These are phyloP conservation scores for Claviceps sp. DNA, from an alignment of 2,329 filamentous ascomycete species.

Conservation along the genomic window DNA sequence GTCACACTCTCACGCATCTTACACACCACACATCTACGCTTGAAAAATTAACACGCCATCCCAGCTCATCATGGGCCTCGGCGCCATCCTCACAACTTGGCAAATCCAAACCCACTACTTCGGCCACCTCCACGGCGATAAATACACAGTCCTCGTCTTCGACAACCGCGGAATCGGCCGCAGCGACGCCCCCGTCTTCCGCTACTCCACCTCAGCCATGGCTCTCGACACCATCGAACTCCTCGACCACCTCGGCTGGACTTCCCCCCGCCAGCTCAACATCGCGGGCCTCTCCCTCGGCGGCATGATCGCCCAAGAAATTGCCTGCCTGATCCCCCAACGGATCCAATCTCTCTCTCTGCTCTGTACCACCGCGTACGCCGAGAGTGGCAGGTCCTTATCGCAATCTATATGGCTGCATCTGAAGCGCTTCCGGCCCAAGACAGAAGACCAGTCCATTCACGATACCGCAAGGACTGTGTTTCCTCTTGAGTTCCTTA, in stretches of 20 bases:
- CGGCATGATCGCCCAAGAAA: constrained; percentile 84
- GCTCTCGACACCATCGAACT: constrained; percentile 64
- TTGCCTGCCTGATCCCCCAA: constrained; percentile 41
- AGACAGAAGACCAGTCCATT: constrained; percentile 53
- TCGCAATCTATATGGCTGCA: constrained; percentile 49
- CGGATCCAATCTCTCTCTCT: constrained; percentile 44
- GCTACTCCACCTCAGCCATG: constrained; percentile 79
- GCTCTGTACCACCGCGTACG: constrained; percentile 45
- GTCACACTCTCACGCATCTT: too few relatives aligned
- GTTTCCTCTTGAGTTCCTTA: constrained; percentile 53
- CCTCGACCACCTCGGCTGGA: constrained; percentile 57
- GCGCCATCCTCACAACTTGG: constrained; percentile 54
- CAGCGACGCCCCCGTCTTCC: constrained; percentile 61
- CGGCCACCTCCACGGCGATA: constrained; percentile 52
- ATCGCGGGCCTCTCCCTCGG: constrained; percentile 72
- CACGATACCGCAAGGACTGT: constrained; percentile 49
- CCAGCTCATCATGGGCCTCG: constrained; percentile 72
- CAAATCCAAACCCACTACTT: constrained; percentile 76
- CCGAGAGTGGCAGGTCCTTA: constrained; percentile 49
- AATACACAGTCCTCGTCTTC: constrained; percentile 61
- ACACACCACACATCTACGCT: too few relatives aligned
- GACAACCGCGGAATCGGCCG: constrained; percentile 80
- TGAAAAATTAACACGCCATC: background rate
- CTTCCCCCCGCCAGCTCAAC: constrained; percentile 37
- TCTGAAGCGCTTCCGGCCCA: constrained; percentile 50